phyloP scores from a whole-genome alignment of 2,329 filamentous ascomycete genomes.

The Apiospora koreana region DNA sequence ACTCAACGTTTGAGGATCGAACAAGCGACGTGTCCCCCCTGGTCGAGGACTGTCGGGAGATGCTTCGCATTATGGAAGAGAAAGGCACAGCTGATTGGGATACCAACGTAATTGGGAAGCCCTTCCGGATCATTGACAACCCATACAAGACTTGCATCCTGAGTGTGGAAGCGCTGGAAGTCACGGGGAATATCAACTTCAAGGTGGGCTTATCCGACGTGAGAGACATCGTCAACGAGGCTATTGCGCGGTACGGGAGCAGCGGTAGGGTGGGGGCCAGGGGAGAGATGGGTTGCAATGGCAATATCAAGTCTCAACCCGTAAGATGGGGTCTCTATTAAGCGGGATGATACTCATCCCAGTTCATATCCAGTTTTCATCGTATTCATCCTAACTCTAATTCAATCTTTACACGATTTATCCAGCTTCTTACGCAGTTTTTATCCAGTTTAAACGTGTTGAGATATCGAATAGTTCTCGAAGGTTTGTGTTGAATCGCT shows the following conservation, averaged over 20 bases:
- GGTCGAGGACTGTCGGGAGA: constrained; percentile 35
- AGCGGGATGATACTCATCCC: too few species aligned
- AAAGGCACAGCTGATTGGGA: constrained; percentile 19
- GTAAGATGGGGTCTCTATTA: constrained; percentile 26
- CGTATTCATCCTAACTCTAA: too few species aligned
- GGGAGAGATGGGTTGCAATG: constrained; percentile 34
- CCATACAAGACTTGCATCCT: constrained; percentile 33
- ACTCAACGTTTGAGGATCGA: constrained; percentile 35
- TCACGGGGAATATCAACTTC: constrained; percentile 31
- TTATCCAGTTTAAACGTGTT: too few species aligned
- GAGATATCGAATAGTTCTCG: too few species aligned
- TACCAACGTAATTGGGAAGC: constrained; percentile 16
- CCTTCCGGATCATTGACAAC: constrained; percentile 24
- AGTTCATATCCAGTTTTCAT: too few species aligned
- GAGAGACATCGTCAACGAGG: constrained; percentile 35
- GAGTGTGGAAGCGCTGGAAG: constrained; percentile 28
- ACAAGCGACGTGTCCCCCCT: constrained; percentile 34
- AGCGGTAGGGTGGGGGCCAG: constrained; percentile 35
- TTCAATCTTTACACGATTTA: too few species aligned
- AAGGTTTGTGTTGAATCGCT: too few species aligned
- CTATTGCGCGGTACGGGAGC: constrained; percentile 30
- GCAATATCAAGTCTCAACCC: constrained; percentile 18
- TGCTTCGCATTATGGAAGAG: constrained; percentile 35
- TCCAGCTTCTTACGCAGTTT: too few species aligned
- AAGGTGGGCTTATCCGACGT: constrained; percentile 29